Evolutionary conservation across 176 grass and related monocot genomes (phyloP).

Genomic region (Musa acuminata): DNA sequence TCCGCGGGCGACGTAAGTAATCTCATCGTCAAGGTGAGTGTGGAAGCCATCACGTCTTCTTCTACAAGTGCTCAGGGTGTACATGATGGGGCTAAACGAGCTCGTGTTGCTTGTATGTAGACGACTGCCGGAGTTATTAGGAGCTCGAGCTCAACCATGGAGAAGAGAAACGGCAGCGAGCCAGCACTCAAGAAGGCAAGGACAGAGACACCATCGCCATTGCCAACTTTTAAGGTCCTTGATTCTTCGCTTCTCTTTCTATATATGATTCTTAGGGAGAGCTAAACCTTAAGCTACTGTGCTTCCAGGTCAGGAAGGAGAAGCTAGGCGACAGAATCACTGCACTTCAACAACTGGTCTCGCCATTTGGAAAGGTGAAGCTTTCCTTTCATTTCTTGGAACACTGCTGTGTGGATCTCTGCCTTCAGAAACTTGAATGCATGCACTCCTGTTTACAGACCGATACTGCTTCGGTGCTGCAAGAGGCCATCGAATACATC

Average conservation of each 20-base stretch:
- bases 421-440: neutral
- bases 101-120: conserved; percentile 13
- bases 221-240: conserved; percentile 74
- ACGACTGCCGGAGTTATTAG: conserved; percentile 26
- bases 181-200: conserved; percentile 51
- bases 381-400: neutral
- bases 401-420: neutral
- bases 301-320: conserved; percentile 80
- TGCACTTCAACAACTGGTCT: conserved; percentile 90
- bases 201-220: conserved; percentile 50
- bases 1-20: neutral
- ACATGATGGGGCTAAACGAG: neutral
- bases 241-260: neutral
- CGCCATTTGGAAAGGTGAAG: conserved; percentile 97
- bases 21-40: neutral
- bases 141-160: conserved; percentile 30
- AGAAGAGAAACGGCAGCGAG: conserved; percentile 30
- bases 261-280: neutral
- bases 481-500: conserved; percentile 88
- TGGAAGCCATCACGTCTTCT: no score
- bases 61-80: neutral
- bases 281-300: no score
- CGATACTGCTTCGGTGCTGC: conserved; percentile 93
- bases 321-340: conserved; percentile 98
- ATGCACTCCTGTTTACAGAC: conserved; percentile 27